A percentile compares a stretch with the other conserved stretches of the same genome.
These are phyloP conservation scores for Avena atlantica DNA, from an alignment of 176 grass and related monocot species.

Conservation along the genomic window DNA sequence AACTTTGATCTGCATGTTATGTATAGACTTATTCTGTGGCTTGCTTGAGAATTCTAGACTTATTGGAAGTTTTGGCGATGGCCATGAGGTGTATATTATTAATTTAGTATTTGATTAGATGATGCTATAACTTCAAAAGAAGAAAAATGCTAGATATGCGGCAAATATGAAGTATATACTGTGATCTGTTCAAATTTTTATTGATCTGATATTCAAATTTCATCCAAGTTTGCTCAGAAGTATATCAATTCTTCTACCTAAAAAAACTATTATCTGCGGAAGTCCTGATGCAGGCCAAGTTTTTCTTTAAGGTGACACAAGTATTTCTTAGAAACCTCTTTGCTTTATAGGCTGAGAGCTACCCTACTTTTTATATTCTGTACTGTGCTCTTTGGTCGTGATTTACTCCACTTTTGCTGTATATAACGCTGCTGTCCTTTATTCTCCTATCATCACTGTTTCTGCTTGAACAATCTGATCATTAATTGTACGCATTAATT, in stretches of 20 bases:
- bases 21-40: neutral
- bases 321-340: neutral
- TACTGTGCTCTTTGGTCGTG: neutral
- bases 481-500: slow-evolving; percentile 34
- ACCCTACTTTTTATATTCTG: neutral
- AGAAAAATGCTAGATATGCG: neutral
- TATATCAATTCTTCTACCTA: neutral
- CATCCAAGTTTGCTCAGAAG: neutral
- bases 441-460: neutral
- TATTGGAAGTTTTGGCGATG: slow-evolving; percentile 5
- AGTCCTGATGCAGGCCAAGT: neutral
- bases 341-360: slow-evolving; percentile 22
- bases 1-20: slow-evolving; percentile 14
- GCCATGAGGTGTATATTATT: neutral
- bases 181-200: neutral
- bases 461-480: neutral
- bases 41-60: neutral
- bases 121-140: neutral
- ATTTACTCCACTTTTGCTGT: slow-evolving; percentile 1
- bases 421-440: neutral
- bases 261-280: slow-evolving; percentile 4
- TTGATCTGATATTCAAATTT: slow-evolving; percentile 3
- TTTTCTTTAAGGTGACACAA: neutral
- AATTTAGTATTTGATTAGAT: slow-evolving; percentile 13
- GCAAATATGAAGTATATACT: neutral